Conservation (phyloP, 1,139 yeast species). For the Kurtzmaniella quercitrusa region DNA sequence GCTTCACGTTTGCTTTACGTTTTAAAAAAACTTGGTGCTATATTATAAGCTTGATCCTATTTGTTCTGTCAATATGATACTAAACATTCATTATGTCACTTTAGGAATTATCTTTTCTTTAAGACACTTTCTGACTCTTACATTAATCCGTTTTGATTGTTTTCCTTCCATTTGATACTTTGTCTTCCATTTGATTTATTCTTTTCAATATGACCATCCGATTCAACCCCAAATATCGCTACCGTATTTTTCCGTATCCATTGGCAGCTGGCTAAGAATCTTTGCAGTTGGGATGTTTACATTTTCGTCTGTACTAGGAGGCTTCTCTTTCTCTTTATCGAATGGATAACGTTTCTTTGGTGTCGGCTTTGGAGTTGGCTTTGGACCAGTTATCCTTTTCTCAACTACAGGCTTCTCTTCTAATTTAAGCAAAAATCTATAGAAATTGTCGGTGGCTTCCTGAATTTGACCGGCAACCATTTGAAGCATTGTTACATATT, state of each 20-base stretch:
- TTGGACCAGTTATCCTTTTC: background rate
- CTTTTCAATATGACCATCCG: too few relatives aligned
- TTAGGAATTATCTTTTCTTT: too few relatives aligned
- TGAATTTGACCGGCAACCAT: slow-evolving; percentile 24
- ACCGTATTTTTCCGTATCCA: background rate
- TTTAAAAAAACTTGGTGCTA: too few relatives aligned
- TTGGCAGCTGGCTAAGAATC: background rate
- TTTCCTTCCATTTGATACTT: too few relatives aligned
- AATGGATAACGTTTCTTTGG: background rate
- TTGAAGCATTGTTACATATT: slow-evolving; percentile 36
- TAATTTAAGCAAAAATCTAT: slow-evolving; percentile 9
- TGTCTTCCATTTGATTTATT: too few relatives aligned
- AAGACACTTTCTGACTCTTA: too few relatives aligned
- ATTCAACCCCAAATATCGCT: background rate
- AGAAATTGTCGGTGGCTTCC: slow-evolving; percentile 30
- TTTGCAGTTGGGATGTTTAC: background rate
- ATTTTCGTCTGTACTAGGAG: background rate
- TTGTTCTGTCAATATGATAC: too few relatives aligned
- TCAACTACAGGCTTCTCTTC: slow-evolving; percentile 6
- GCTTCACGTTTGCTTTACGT: too few relatives aligned
- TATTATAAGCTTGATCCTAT: too few relatives aligned
- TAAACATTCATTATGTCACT: too few relatives aligned
- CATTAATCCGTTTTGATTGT: too few relatives aligned
- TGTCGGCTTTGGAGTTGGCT: background rate
- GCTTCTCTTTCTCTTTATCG: background rate